Percentiles rank a stretch among this genome's conserved stretches.
Evolutionary conservation across 257 asterid species (phyloP).

Genomic region (Cinchona pubescens): DNA sequence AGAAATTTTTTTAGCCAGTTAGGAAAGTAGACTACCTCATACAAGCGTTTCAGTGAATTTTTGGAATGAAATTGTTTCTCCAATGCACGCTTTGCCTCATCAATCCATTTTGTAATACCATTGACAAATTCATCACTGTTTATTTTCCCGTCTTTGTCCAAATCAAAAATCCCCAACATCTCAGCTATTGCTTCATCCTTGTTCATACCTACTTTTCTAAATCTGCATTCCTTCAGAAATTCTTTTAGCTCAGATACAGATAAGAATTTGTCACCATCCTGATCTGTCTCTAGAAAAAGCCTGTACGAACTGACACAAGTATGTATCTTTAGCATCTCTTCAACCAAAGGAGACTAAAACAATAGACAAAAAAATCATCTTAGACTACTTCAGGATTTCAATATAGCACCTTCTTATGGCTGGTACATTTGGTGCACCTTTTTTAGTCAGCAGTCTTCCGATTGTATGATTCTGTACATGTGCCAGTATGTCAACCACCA

Average conservation of each 20-base stretch:
- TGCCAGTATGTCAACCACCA: slow-evolving; percentile 49
- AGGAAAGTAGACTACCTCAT: slow-evolving; percentile 27
- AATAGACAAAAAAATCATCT: too few relatives aligned
- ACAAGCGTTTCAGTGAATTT: slow-evolving; percentile 45
- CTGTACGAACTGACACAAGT: slow-evolving; percentile 20
- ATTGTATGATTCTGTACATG: slow-evolving; percentile 44
- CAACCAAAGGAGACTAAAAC: not conserved
- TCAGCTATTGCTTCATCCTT: slow-evolving; percentile 31
- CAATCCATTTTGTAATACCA: slow-evolving; percentile 57
- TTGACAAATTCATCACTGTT: slow-evolving; percentile 49
- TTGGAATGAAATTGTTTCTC: slow-evolving; percentile 40
- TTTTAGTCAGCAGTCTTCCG: slow-evolving; percentile 37
- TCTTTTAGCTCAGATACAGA: slow-evolving; percentile 43
- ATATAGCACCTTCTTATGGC: slow-evolving; percentile 41
- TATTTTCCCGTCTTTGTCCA: slow-evolving; percentile 41
- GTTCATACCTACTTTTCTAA: slow-evolving; percentile 26
- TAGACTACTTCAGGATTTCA: not conserved
- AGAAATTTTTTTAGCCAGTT: not conserved
- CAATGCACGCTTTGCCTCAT: slow-evolving; percentile 52
- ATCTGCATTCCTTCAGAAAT: slow-evolving; percentile 37
- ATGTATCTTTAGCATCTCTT: not conserved
- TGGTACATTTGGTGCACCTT: slow-evolving; percentile 51
- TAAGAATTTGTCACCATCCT: slow-evolving; percentile 41
- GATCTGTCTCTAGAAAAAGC: slow-evolving; percentile 44
- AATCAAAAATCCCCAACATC: slow-evolving; percentile 46